Evolutionary conservation across 228 moss, liverwort and hornwort genomes (phyloP).

Genomic region (Sphagnum fallax): DNA sequence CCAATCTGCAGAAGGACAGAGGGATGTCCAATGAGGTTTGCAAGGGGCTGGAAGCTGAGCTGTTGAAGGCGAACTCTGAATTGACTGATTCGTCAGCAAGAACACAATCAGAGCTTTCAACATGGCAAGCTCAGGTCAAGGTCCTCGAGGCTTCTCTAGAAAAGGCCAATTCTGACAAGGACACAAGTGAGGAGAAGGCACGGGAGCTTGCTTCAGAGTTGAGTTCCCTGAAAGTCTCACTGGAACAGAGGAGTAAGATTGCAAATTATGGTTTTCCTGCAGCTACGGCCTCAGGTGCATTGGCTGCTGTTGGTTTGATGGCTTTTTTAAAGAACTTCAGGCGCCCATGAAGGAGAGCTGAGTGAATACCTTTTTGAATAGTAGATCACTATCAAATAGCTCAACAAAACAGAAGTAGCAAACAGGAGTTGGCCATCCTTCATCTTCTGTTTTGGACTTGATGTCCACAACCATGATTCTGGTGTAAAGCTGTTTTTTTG

Average conservation of each 20-base stretch:
- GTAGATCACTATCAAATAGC: too few relatives aligned
- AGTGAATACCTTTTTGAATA: not conserved
- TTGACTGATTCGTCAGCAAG: not conserved
- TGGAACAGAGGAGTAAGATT: slow-evolving; percentile 29
- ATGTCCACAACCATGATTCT: too few relatives aligned
- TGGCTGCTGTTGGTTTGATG: slow-evolving; percentile 39
- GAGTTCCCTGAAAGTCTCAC: slow-evolving; percentile 17
- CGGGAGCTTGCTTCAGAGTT: slow-evolving; percentile 24
- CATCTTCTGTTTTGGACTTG: too few relatives aligned
- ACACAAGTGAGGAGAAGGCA: slow-evolving; percentile 21
- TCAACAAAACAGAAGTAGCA: too few relatives aligned
- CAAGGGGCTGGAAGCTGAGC: not conserved
- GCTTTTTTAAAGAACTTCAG: slow-evolving; percentile 30
- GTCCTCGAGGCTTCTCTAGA: slow-evolving; percentile 41
- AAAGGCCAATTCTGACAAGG: slow-evolving; percentile 23
- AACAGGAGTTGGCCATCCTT: too few relatives aligned
- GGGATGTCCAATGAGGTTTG: slow-evolving; percentile 2
- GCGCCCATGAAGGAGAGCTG: slow-evolving; percentile 7
- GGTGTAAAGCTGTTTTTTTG: too few relatives aligned
- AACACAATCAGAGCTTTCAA: slow-evolving; percentile 10
- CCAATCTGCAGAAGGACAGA: slow-evolving; percentile 17
- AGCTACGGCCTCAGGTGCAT: slow-evolving; percentile 42
- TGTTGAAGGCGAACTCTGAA: not conserved
- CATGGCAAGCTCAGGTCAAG: slow-evolving; percentile 38
- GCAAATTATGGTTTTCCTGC: slow-evolving; percentile 37